Evolutionary conservation across 257 asterid genomes (phyloP), one percentile per base, ranked within the genome.

Genomic region (Sherardia arvensis): DNA sequence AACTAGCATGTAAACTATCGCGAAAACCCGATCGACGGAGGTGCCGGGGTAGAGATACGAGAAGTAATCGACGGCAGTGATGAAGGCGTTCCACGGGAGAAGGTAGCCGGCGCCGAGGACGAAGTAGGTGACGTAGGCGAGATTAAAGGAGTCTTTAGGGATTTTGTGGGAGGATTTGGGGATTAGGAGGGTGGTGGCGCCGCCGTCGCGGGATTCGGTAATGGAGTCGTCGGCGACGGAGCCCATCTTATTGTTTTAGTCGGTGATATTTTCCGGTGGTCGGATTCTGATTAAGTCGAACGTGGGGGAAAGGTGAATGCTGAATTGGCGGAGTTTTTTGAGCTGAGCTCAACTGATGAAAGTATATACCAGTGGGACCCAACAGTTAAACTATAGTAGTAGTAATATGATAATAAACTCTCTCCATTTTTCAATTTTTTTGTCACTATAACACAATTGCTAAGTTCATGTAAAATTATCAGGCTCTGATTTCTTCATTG

Each of bases 61-160:
- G 83, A 91, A 91, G 80, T 91, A 91, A 79, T 91, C 98, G 55
- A 91, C 96, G 83, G 95, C 96, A 7, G 95, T 91, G 87, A 88
- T 82, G 91, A 91, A 88, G 21, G 98, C 95, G 71, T 91, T 91
- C 98, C 98, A 91, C 28, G 96, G 96, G 61, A 91, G 78, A 54
- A 91, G 95, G 59, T 86, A 88, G 1, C 98, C 96, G 0, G 82
- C 26, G 47, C 98, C 98, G 32, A 91, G 69, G 1, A 92, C 85
- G 83, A 88, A 91, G 85, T 88, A 88, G 59, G 82, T 78, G 53
- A 86, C 78, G 85, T 88, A 91, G 18, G 96, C 98, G 0, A 91
- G 38, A 70, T 88, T 80, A 82, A 91, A 88, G 3, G 87, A 63
- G 34, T 91, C 98, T 8, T 76, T 74, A 0, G 95, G 97, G 71